phyloP scores from a whole-genome alignment of 768 basidiomycete genomes.

The Rhizopogon roseolus region DNA sequence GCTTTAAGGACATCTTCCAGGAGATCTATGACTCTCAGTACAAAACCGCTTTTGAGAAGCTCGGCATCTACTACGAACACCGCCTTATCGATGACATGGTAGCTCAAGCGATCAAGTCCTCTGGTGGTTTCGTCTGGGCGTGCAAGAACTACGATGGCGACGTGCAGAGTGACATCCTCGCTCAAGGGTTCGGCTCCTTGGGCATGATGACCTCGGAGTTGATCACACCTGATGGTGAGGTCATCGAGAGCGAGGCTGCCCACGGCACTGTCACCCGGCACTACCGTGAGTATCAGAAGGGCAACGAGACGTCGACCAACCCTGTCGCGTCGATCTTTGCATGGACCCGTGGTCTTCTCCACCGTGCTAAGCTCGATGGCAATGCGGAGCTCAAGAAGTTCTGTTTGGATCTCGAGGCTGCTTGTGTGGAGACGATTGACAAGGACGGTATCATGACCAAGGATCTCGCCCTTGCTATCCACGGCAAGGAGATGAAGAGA shows the following conservation, averaged over 20 bases:
- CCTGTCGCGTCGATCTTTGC: slow-evolving; percentile 98
- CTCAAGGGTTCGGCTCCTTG: slow-evolving; percentile 93
- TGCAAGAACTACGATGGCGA: slow-evolving; percentile 82
- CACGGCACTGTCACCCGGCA: slow-evolving; percentile 97
- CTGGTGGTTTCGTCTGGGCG: slow-evolving; percentile 85
- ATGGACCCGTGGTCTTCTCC: slow-evolving; percentile 93
- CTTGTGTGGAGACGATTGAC: slow-evolving; percentile 91
- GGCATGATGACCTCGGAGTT: slow-evolving; percentile 99
- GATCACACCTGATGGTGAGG: slow-evolving; percentile 89
- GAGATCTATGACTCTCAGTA: slow-evolving; percentile 87
- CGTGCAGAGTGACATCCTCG: slow-evolving; percentile 89
- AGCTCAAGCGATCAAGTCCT: slow-evolving; percentile 94
- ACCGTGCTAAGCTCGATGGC: slow-evolving; percentile 87
- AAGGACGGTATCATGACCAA: slow-evolving; percentile 93
- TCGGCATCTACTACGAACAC: slow-evolving; percentile 89
- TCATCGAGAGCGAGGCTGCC: slow-evolving; percentile 94
- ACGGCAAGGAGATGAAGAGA: slow-evolving; percentile 86
- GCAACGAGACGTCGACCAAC: slow-evolving; percentile 96
- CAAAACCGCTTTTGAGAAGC: slow-evolving; percentile 62
- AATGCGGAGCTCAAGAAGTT: slow-evolving; percentile 74
- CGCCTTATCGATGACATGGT: slow-evolving; percentile 98
- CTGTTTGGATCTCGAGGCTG: slow-evolving; percentile 74
- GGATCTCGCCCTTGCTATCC: slow-evolving; percentile 91
- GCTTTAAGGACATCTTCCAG: slow-evolving; percentile 99
- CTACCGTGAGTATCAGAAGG: slow-evolving; percentile 97